A percentile compares a stretch with the other conserved stretches of the same genome.
These are phyloP conservation scores for Dillenia turbinata DNA, from an alignment of 164 flowering plant species.

Conservation along the genomic window DNA sequence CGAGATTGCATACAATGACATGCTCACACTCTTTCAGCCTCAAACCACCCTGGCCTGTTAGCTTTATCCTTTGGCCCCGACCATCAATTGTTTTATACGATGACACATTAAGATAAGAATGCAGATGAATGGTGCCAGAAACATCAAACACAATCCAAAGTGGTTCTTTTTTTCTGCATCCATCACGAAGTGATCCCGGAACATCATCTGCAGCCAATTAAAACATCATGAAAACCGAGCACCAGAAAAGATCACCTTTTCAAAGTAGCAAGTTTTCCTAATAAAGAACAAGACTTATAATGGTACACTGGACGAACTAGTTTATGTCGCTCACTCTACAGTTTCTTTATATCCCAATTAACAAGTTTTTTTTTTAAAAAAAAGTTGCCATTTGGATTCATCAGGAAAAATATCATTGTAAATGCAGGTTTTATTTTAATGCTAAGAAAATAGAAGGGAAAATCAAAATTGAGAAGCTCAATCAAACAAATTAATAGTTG, in stretches of 20 bases:
- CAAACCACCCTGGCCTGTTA: constrained; percentile 64
- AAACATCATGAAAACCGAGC: neutral
- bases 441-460: no score
- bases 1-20: constrained; percentile 77
- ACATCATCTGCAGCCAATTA: constrained; percentile 61
- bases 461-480: no score
- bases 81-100: constrained; percentile 88
- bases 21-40: constrained; percentile 81
- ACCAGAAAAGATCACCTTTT: neutral
- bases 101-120: constrained; percentile 60
- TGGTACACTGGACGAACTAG: no score
- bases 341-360: no score
- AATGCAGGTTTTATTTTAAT: no score
- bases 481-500: no score
- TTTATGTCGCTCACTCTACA: no score
- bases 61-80: constrained; percentile 78
- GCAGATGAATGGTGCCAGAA: constrained; percentile 66
- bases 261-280: neutral
- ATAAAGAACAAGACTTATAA: neutral
- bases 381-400: neutral
- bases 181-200: constrained; percentile 79
- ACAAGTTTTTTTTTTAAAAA: no score
- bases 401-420: no score
- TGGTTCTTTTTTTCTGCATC: constrained; percentile 65
- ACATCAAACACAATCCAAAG: constrained; percentile 82